Conservation (phyloP, 352 stramenopile genomes). For the Nothophytophthora sp. region DNA sequence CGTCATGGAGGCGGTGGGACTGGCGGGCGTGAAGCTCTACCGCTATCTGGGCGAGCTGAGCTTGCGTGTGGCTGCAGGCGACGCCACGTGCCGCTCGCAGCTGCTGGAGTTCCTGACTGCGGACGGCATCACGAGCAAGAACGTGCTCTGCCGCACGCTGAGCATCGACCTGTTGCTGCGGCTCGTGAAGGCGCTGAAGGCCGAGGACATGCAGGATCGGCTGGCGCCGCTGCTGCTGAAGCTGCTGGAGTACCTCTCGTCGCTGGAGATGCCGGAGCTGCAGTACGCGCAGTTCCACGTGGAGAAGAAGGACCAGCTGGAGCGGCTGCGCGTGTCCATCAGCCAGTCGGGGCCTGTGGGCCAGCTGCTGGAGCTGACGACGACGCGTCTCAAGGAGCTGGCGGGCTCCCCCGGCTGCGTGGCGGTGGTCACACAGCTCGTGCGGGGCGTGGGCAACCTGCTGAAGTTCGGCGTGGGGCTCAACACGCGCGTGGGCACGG, state of each 20-base stretch:
- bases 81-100: conserved; percentile 46
- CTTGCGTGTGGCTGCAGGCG: conserved; percentile 57
- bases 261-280: conserved; percentile 78
- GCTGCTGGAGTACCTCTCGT: conserved; percentile 80
- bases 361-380: conserved; percentile 66
- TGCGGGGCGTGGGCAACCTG: conserved; percentile 47
- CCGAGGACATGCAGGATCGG: conserved; percentile 50
- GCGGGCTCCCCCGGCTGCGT: conserved; percentile 37
- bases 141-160: conserved; percentile 60
- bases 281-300: conserved; percentile 89
- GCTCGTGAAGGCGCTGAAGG: conserved; percentile 65
- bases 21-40: conserved; percentile 76
- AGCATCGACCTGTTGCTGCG: conserved; percentile 76
- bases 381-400: conserved; percentile 57
- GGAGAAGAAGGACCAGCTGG: conserved; percentile 81
- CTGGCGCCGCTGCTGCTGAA: conserved; percentile 63
- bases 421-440: conserved; percentile 52
- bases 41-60: conserved; percentile 72
- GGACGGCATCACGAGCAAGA: conserved; percentile 73
- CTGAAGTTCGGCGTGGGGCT: conserved; percentile 80
- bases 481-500: conserved; percentile 78
- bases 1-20: conserved; percentile 66
- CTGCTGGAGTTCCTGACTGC: conserved; percentile 68
- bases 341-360: conserved; percentile 77
- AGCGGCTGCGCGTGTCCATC: conserved; percentile 74